phyloP scores from a whole-genome alignment of 768 basidiomycete genomes.

The Psilocybe tampanensis region DNA sequence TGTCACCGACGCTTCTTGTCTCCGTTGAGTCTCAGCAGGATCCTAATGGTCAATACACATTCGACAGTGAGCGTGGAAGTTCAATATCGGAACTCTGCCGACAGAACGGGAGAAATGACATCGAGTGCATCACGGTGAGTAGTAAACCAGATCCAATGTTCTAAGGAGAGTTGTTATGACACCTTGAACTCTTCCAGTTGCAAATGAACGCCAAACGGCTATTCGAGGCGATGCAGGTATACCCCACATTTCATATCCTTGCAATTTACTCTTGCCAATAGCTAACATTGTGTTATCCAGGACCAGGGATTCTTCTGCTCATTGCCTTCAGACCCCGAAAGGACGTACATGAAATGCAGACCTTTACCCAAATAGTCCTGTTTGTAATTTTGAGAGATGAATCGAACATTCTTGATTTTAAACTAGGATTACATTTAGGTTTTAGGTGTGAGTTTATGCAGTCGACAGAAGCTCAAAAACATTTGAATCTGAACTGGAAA shows the following conservation, averaged over 20 bases:
- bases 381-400: neutral
- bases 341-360: constrained; percentile 70
- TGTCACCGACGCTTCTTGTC: neutral
- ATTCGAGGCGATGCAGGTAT: constrained; percentile 75
- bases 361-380: constrained; percentile 49
- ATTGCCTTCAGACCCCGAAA: constrained; percentile 63
- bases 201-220: constrained; percentile 63
- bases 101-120: constrained; percentile 37
- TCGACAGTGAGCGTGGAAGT: constrained; percentile 63
- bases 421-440: no score
- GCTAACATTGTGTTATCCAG: constrained; percentile 31
- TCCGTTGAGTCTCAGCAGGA: constrained; percentile 40
- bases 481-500: no score
- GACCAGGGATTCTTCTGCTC: constrained; percentile 70
- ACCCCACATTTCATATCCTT: constrained; percentile 11
- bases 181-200: constrained; percentile 44
- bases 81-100: constrained; percentile 63
- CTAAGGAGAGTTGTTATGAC: neutral
- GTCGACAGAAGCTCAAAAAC: no score
- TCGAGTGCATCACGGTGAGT: constrained; percentile 61
- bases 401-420: no score
- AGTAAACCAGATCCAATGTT: neutral
- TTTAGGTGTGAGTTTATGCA: no score
- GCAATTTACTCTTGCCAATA: no score
- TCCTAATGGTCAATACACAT: constrained; percentile 56